Base-by-base conservation (phyloP, 1,284 basidiomycete genomes). In the Pterulicium gracile region DNA sequence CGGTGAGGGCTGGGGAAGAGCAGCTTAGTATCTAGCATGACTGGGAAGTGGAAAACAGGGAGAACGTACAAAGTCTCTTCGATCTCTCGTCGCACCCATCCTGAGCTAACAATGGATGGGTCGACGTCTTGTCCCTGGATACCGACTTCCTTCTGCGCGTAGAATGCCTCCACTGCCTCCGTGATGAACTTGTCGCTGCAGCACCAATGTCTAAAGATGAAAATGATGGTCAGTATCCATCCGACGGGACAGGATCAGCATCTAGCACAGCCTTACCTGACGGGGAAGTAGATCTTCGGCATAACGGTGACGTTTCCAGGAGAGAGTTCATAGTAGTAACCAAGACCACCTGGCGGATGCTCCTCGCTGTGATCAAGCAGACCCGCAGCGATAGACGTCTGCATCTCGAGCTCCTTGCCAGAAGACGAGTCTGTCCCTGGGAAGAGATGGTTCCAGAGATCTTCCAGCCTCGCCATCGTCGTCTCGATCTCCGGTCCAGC, bases 271-370 rank as follows among this genome's bases (percentile, higher is more conserved):
- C n/a, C 42, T 21, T 17, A 43, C 42, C 42, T 4, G 17, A 43
- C 42, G 7, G 42, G 42, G 20, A 43, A 10, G 17, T 43, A 43
- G 23, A 43, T 43, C 23, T 43, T 43, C 7, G 42, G 42, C 4
- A 20, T 5, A 4, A 43, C 42, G n/a, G 42, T 21, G 12, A 5
- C 5, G 20, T 21, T 43, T 4, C 42, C 42, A 43, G 42, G 20
- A 20, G 10, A 13, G 12, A 43, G 20, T 22, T 43, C 42, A 17
- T 43, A 43, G 42, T 43, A 43, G 20, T 43, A 43, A 4, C 19
- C 19, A 4, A 43, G 20, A 13, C 42, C 42, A 10, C 18, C 42
- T 13, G 23, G 5, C n/a, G 42, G 42, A 19, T 43, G 42, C 42
- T 43, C 18, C 18, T 43, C 23, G 4, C 17, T 17, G 4, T 43